Conservation (phyloP, 1,284 basidiomycete species). For the Gomphus sp. region DNA sequence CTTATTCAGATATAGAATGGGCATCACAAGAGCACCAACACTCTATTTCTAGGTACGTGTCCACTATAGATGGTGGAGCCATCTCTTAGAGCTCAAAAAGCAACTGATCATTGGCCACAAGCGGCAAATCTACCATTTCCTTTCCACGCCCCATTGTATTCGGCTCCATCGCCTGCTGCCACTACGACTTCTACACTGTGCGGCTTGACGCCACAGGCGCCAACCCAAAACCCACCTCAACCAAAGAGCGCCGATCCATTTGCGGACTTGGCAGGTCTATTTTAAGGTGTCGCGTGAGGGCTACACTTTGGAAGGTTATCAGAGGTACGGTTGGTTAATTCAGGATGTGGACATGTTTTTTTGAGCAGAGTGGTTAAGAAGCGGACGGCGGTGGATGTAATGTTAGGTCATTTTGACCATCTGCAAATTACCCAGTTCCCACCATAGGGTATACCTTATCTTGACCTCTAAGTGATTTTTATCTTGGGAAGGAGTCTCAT, state of each 20-base stretch:
- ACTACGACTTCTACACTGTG: slow-evolving; percentile 16
- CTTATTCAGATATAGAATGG: too few species aligned
- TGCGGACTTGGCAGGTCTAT: slow-evolving; percentile 67
- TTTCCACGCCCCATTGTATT: not conserved
- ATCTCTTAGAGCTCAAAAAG: too few species aligned
- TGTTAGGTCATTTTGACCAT: not conserved
- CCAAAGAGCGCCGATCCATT: slow-evolving; percentile 58
- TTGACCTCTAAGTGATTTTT: too few species aligned
- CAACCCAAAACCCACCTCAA: slow-evolving; percentile 15
- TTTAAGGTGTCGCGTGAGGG: slow-evolving; percentile 28
- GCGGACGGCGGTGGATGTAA: not conserved
- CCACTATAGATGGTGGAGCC: too few species aligned
- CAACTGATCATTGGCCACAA: too few species aligned
- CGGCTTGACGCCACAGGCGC: slow-evolving; percentile 18
- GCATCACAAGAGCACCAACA: too few species aligned
- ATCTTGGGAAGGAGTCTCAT: too few species aligned
- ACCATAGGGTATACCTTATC: not conserved
- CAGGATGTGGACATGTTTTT: not conserved
- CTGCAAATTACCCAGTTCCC: not conserved
- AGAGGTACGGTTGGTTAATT: not conserved
- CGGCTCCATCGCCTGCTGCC: slow-evolving; percentile 14
- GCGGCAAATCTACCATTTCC: slow-evolving; percentile 13
- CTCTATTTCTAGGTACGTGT: too few species aligned
- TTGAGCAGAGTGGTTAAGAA: not conserved
- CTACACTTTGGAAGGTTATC: not conserved